phyloP scores from a whole-genome alignment of 1,284 basidiomycete species.

The Coniferiporia sulphurascens region DNA sequence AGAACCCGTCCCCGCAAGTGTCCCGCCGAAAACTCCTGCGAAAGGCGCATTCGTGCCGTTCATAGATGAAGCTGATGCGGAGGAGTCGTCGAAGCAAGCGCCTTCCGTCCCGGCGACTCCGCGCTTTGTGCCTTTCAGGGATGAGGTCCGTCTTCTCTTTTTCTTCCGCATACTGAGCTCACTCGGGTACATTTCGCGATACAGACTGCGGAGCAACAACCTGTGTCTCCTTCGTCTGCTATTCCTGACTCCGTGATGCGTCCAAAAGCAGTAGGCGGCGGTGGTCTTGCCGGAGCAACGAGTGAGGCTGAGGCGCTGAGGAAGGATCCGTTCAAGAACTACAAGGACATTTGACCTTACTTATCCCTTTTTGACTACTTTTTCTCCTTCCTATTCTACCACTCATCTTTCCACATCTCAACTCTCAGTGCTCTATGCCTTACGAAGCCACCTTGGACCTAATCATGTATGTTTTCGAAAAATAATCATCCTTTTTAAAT shows the following conservation, averaged over 20 bases:
- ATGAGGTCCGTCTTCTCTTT: conserved; percentile 44
- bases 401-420: neutral
- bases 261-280: conserved; percentile 41
- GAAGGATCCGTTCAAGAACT: conserved; percentile 76
- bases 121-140: conserved; percentile 62
- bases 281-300: conserved; percentile 33
- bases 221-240: conserved; percentile 22
- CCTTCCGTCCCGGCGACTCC: conserved; percentile 40
- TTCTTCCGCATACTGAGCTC: conserved; percentile 4
- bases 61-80: conserved; percentile 7
- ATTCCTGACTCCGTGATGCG: conserved; percentile 57
- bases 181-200: conserved; percentile 19
- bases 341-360: conserved; percentile 28
- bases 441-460: neutral
- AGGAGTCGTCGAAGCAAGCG: neutral
- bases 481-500: neutral
- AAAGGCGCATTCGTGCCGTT: conserved; percentile 13
- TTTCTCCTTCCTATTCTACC: neutral
- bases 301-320: conserved; percentile 63
- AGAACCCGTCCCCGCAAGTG: conserved; percentile 35
- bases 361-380: neutral
- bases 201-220: conserved; percentile 22
- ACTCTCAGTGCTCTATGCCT: neutral
- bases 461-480: neutral
- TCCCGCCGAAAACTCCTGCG: conserved; percentile 26